Base-by-base conservation (phyloP, 2,329 filamentous ascomycete species). In the Aplosporella prunicola region DNA sequence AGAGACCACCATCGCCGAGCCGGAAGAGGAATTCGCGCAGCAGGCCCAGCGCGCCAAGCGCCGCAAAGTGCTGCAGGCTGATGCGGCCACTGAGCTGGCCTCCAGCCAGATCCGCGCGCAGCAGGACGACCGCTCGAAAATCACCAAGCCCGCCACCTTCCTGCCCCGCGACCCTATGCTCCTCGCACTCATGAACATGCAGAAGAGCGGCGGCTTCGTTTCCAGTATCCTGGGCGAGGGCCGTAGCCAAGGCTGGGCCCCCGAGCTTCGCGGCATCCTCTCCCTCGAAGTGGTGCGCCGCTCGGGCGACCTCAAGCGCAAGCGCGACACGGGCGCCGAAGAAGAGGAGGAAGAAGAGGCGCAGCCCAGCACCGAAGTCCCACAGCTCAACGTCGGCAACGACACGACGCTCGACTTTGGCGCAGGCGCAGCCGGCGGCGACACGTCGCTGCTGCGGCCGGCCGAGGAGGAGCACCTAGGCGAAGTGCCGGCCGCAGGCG, bases 211-310 rank as follows among this genome's bases (percentile, higher is more conserved):
- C 37, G 84, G 79, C 25, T 96, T 98, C 51, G 84, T 95, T 13
- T 83, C 81, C 4, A 88, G 77, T 50, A 80, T 94, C 45, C 79
- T 95, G 63, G 80, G 83, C 35, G 85, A 88, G 44, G 83, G 80
- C 24, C 78, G 83, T 45, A 80, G 79, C 48, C 72, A 76, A 47
- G 76, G 76, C 27, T 95, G 87, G 88, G 89, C 89, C 3, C 89
- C 89, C 1, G 91, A 98, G 62, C 72, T 98, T 14, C 80, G 85
- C 43, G 86, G 82, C n/a, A 77, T 98, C 51, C 68, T 96, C n/a
- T 93, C 87, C 2, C 68, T 95, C 27, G 85, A 93, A 46, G 73
- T 84, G 10, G 73, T 93, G 11, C 79, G 80, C 43, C 78, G 78
- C 40, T 73, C 80, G 27, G 81, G 78, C 41, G 86, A 93, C 43